A percentile compares a stretch with the other conserved stretches of the same genome.
These are phyloP conservation scores for Mycosphaerelloides madeirae DNA, from an alignment of 2,329 filamentous ascomycete genomes.

Conservation along the genomic window DNA sequence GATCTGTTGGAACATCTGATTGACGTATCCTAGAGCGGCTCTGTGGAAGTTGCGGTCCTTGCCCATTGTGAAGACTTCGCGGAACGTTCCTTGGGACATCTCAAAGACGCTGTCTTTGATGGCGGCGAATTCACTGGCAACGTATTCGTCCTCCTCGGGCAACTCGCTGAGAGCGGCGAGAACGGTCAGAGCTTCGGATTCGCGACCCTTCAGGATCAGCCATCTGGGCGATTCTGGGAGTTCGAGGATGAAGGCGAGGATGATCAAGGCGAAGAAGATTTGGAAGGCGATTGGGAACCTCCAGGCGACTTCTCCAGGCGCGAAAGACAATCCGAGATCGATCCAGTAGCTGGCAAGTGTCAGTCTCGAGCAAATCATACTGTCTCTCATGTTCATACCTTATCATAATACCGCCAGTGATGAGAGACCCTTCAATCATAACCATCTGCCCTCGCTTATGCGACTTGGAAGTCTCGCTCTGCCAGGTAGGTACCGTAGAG, in stretches of 20 bases:
- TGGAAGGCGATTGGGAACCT: slow-evolving; percentile 53
- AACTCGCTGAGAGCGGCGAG: slow-evolving; percentile 34
- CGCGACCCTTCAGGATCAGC: slow-evolving; percentile 30
- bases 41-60: slow-evolving; percentile 43
- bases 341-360: slow-evolving; percentile 43
- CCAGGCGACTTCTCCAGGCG: slow-evolving; percentile 40
- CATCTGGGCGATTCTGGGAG: slow-evolving; percentile 46
- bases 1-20: slow-evolving; percentile 45
- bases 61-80: slow-evolving; percentile 34
- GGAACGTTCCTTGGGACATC: slow-evolving; percentile 26
- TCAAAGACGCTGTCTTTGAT: slow-evolving; percentile 37
- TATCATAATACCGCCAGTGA: slow-evolving; percentile 26
- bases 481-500: slow-evolving; percentile 45
- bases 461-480: slow-evolving; percentile 49
- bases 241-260: slow-evolving; percentile 40
- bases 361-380: neutral
- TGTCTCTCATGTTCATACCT: neutral
- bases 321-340: slow-evolving; percentile 44
- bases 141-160: slow-evolving; percentile 28
- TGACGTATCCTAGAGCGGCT: slow-evolving; percentile 39
- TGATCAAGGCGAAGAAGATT: slow-evolving; percentile 46
- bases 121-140: slow-evolving; percentile 24
- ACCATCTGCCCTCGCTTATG: slow-evolving; percentile 40
- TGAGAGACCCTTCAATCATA: slow-evolving; percentile 45
- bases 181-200: slow-evolving; percentile 32